phyloP scores from a whole-genome alignment of 1,284 basidiomycete genomes.

The Spongiforma sp. region DNA sequence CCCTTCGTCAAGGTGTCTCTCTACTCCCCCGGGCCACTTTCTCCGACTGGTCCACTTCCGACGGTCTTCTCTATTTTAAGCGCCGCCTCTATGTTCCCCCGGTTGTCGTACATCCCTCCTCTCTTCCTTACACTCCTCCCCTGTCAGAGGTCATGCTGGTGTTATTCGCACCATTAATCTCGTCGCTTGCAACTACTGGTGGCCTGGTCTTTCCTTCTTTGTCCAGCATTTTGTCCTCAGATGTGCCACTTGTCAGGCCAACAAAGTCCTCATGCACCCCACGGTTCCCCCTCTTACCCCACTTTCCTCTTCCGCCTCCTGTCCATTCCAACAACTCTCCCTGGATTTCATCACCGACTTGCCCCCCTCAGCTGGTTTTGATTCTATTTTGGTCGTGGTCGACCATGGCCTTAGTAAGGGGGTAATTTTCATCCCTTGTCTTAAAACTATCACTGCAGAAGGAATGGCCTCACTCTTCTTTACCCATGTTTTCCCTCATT shows the following conservation, averaged over 20 bases:
- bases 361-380: neutral
- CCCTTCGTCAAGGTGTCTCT: too few species aligned
- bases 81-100: too few species aligned
- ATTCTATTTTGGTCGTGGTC: neutral
- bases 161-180: neutral
- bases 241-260: neutral
- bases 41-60: too few species aligned
- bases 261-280: neutral
- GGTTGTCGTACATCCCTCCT: too few species aligned
- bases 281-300: neutral
- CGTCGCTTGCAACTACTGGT: neutral
- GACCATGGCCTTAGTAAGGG: neutral
- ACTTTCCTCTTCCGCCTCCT: neutral
- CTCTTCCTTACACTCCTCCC: neutral
- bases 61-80: too few species aligned
- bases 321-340: neutral
- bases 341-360: neutral
- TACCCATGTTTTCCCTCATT: neutral
- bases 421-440: neutral
- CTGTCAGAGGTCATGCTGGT: neutral
- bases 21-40: too few species aligned
- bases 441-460: neutral
- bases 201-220: neutral
- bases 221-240: neutral
- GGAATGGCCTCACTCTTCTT: neutral